A percentile compares a stretch with the other conserved stretches of the same genome.
These are phyloP conservation scores for Trichoderma polysporum DNA, from an alignment of 2,329 filamentous ascomycete genomes.

Conservation along the genomic window DNA sequence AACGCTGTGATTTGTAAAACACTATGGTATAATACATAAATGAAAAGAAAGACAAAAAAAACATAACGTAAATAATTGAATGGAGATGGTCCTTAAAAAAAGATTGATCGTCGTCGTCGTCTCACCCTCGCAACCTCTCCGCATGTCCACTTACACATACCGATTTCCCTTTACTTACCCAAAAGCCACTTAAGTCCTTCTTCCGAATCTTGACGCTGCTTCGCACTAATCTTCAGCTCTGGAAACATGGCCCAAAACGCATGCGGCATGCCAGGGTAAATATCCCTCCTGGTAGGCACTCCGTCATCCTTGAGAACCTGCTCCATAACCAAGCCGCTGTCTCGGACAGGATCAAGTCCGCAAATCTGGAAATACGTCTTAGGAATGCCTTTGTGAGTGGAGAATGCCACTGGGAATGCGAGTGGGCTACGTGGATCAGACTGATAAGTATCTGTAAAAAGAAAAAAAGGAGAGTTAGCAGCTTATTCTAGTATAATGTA, in stretches of 20 bases:
- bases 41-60: not conserved
- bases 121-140: not conserved
- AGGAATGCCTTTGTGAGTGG: slow-evolving; percentile 28
- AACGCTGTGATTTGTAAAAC: not conserved
- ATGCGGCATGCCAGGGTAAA: slow-evolving; percentile 34
- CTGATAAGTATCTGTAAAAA: slow-evolving; percentile 29
- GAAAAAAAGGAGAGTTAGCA: not conserved
- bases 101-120: not conserved
- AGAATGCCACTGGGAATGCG: slow-evolving; percentile 28
- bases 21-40: not conserved
- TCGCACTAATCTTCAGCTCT: slow-evolving; percentile 25
- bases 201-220: slow-evolving; percentile 26
- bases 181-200: slow-evolving; percentile 30
- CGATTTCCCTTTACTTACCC: not conserved
- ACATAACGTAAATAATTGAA: not conserved
- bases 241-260: slow-evolving; percentile 32
- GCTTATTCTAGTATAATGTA: not conserved
- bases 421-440: slow-evolving; percentile 28
- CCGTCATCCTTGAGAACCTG: slow-evolving; percentile 32
- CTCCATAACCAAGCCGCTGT: slow-evolving; percentile 33
- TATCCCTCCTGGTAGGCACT: slow-evolving; percentile 30
- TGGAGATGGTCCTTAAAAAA: not conserved
- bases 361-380: slow-evolving; percentile 37
- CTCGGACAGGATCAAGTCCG: slow-evolving; percentile 33
- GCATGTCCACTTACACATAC: not conserved